Evolutionary conservation across 2,329 filamentous ascomycete species (phyloP), one percentile per base, ranked within the genome.

Genomic region (Rhynchosporium agropyri): DNA sequence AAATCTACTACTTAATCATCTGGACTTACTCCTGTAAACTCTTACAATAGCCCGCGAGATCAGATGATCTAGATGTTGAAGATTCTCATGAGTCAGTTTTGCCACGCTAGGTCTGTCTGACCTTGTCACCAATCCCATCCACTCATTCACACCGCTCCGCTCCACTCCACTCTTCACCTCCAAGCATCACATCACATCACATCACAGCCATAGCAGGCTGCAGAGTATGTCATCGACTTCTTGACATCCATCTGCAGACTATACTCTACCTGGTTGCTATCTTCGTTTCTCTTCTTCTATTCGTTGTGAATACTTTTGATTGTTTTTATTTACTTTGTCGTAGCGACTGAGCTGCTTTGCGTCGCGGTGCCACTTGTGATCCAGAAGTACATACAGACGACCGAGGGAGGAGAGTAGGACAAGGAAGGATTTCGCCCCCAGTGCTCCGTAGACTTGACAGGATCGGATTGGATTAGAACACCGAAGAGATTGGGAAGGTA

Each of bases 211-310:
- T 53, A 57, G 46, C 53, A 62, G 60, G 53, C 45, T 57, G 31
- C 59, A 59, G 58, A 49, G 54, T 33, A 56, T 63, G 57, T 60
- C 61, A 60, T 63, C 45, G 51, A 45, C 50, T 53, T 49, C 48
- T 46, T 46, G 15, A 43, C 54, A 29, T 33, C 20, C 40, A 56
- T 36, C 40, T 55, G 26, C 45, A 20, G 20, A 33, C 51, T 13
- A 43, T 12, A 36, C 33, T 5, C 5, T 10, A 10, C 5, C 33
- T 36, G 9, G 33, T 20, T 36, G 33, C 33, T 36, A 36, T 55
- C 51, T 49, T 45, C 48, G 7, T 49, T 48, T 20, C 42, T 29
- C 26, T 36, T 28, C 20, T n/a, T 42, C 40, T 15, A 36, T 46
- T 63, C 36, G 26, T 50, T 48, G 42, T 56, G 43, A 45, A 57